A percentile compares a stretch with the other conserved stretches of the same genome.
These are phyloP conservation scores for Alternaria brassicicola DNA, from an alignment of 2,329 filamentous ascomycete species.

Conservation along the genomic window DNA sequence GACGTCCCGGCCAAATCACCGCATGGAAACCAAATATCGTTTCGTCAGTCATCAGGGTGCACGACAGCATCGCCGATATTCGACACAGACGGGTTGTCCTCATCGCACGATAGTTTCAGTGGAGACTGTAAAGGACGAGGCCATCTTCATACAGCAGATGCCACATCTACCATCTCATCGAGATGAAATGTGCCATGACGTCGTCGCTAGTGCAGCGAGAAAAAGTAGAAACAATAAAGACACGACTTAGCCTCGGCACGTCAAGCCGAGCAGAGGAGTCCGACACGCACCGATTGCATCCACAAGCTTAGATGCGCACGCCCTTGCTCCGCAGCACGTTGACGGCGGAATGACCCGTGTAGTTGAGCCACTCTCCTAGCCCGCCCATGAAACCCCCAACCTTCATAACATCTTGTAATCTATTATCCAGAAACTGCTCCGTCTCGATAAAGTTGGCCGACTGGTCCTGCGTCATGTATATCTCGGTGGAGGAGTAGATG, in stretches of 20 bases:
- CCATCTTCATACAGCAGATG: background rate
- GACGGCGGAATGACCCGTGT: constrained; percentile 75
- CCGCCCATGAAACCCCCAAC: constrained; percentile 68
- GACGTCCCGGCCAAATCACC: constrained; percentile 9
- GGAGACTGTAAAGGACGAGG: background rate
- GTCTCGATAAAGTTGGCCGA: constrained; percentile 78
- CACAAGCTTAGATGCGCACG: constrained; percentile 67
- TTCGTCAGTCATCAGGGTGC: background rate
- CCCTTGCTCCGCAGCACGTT: constrained; percentile 91
- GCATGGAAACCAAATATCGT: background rate
- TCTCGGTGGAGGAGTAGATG: constrained; percentile 75
- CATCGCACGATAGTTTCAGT: background rate
- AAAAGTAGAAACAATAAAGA: background rate
- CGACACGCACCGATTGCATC: background rate
- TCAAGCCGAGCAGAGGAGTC: background rate
- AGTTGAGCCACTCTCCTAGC: constrained; percentile 78
- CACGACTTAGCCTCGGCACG: background rate
- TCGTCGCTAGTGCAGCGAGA: background rate
- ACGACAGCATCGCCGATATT: constrained; percentile 1
- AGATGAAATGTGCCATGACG: constrained; percentile 1
- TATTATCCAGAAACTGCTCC: constrained; percentile 75
- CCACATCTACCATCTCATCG: background rate
- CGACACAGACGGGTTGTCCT: background rate
- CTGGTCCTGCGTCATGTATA: constrained; percentile 92
- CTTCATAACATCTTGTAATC: constrained; percentile 71